Evolutionary conservation across 345 rosid species (phyloP).

Genomic region (Moricandia moricandioides): DNA sequence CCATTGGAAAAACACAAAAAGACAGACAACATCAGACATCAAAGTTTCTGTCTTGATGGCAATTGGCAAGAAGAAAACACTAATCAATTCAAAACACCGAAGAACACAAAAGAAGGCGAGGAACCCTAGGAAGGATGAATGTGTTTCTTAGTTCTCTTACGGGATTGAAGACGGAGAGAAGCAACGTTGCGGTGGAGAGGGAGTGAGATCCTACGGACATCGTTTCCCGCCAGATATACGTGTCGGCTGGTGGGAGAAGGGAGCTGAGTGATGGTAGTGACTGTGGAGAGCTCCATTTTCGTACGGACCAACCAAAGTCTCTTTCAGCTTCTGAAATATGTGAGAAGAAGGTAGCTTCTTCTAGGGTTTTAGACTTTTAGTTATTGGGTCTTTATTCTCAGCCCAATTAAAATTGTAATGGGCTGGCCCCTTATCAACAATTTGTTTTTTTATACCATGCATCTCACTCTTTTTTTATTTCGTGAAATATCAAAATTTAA

Average conservation of each 20-base stretch:
- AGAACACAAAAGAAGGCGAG: background rate
- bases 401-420: background rate
- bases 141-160: constrained; percentile 42
- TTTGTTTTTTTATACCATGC: too few relatives aligned
- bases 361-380: constrained; percentile 23
- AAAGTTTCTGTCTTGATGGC: background rate
- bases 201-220: constrained; percentile 17
- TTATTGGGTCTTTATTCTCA: background rate
- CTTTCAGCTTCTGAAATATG: background rate
- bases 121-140: constrained; percentile 1
- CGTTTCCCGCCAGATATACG: constrained; percentile 13
- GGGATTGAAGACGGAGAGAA: constrained; percentile 30
- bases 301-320: background rate
- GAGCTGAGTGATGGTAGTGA: constrained; percentile 26
- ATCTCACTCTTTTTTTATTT: too few relatives aligned
- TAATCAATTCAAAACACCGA: background rate
- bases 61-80: background rate
- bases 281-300: constrained; percentile 48
- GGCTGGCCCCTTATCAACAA: background rate
- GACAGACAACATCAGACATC: background rate
- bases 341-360: background rate
- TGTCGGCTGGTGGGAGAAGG: constrained; percentile 19
- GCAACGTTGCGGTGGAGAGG: constrained; percentile 19
- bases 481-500: too few relatives aligned
- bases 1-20: background rate